Conservation (phyloP, 257 asterid species). For the Lithospermum erythrorhizon region DNA sequence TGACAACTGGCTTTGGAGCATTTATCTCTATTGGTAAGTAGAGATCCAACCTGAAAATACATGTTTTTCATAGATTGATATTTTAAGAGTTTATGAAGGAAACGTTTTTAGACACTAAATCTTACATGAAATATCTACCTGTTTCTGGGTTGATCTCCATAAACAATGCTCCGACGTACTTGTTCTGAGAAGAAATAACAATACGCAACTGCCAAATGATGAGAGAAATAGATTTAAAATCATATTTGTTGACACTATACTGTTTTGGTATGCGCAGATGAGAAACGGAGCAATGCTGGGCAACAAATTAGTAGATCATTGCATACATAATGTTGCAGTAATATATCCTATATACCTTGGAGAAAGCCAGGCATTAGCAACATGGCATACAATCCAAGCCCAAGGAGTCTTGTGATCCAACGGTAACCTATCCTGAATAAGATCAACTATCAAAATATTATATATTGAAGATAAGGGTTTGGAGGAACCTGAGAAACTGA, state of each 20-base stretch:
- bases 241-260: neutral
- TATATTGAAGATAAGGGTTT: conserved; percentile 3
- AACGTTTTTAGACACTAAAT: neutral
- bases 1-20: conserved; percentile 74
- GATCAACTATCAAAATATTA: conserved; percentile 22
- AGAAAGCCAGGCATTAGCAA: conserved; percentile 96
- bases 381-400: conserved; percentile 73
- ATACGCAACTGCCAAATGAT: conserved; percentile 62
- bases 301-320: neutral
- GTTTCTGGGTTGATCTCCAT: conserved; percentile 86
- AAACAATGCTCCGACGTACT: conserved; percentile 70
- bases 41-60: conserved; percentile 67
- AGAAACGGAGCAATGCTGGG: neutral
- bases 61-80: conserved; percentile 2
- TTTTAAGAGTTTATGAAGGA: conserved; percentile 8
- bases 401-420: conserved; percentile 78
- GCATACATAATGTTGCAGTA: neutral
- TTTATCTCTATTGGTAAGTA: conserved; percentile 56
- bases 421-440: conserved; percentile 92
- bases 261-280: neutral
- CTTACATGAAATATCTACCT: conserved; percentile 32
- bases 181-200: conserved; percentile 70
- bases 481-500: neutral
- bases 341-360: conserved; percentile 42
- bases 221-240: conserved; percentile 11